A percentile compares a stretch with the other conserved stretches of the same genome.
These are phyloP conservation scores for Boletus speciosus DNA, from an alignment of 768 basidiomycete genomes.

Conservation along the genomic window DNA sequence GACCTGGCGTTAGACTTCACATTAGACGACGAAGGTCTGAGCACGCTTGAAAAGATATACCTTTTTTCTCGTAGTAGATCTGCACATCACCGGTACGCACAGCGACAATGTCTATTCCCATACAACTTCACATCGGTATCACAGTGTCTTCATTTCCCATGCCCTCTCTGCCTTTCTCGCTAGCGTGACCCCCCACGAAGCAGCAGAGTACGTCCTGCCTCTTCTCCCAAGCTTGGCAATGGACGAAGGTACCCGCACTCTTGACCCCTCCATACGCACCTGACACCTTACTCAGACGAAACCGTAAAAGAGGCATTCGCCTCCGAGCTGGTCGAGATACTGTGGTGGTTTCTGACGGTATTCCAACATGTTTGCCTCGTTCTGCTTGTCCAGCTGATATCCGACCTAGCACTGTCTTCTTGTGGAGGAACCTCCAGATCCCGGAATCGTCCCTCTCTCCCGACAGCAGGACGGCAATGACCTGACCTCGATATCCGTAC, in stretches of 20 bases:
- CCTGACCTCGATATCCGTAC: conserved; percentile 60
- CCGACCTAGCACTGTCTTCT: conserved; percentile 60
- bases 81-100: conserved; percentile 49
- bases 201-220: conserved; percentile 89
- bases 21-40: conserved; percentile 78
- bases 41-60: conserved; percentile 87
- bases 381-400: not conserved
- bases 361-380: conserved; percentile 10
- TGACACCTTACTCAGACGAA: conserved; percentile 56
- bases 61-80: conserved; percentile 80
- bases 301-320: conserved; percentile 85
- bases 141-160: conserved; percentile 78
- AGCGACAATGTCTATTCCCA: not conserved
- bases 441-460: conserved; percentile 7
- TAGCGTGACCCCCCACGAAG: conserved; percentile 79
- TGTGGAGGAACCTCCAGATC: conserved; percentile 41
- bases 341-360: conserved; percentile 92
- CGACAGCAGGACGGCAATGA: conserved; percentile 16
- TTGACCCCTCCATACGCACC: not conserved
- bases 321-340: conserved; percentile 69
- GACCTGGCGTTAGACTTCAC: conserved; percentile 38
- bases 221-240: conserved; percentile 81
- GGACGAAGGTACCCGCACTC: conserved; percentile 62
- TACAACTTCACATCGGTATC: conserved; percentile 29
- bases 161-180: conserved; percentile 75